phyloP scores from a whole-genome alignment of 169 alveolate genomes.

The Babesia caballi region DNA sequence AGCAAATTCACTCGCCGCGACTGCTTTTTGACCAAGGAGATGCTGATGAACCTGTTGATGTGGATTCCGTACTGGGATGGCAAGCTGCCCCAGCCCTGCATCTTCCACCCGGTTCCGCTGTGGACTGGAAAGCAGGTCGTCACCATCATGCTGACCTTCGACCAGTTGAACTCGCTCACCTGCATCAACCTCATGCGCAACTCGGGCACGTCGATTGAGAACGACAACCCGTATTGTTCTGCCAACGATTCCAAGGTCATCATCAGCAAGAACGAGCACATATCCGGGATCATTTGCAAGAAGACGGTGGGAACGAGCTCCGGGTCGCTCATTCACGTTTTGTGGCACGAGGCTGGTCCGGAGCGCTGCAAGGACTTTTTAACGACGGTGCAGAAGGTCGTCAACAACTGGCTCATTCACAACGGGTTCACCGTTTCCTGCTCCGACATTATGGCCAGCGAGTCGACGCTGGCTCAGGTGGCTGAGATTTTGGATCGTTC shows the following conservation, averaged over 20 bases:
- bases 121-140: conserved; percentile 99
- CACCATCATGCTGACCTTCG: conserved; percentile 91
- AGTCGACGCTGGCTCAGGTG: conserved; percentile 86
- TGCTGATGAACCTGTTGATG: conserved; percentile 90
- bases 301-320: conserved; percentile 96
- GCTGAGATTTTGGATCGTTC: conserved; percentile 83
- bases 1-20: conserved; percentile 94
- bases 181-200: conserved; percentile 59
- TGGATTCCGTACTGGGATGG: conserved; percentile 98
- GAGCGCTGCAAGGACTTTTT: conserved; percentile 92
- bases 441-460: conserved; percentile 95
- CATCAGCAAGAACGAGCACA: conserved; percentile 93
- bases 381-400: conserved; percentile 92
- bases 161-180: conserved; percentile 62
- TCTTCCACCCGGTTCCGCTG: conserved; percentile 93
- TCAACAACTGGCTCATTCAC: conserved; percentile 95
- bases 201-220: conserved; percentile 47
- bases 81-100: conserved; percentile 96
- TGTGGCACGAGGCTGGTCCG: conserved; percentile 98
- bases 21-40: conserved; percentile 91
- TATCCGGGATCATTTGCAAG: conserved; percentile 96
- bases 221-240: conserved; percentile 37
- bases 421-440: conserved; percentile 98
- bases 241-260: conserved; percentile 79
- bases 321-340: conserved; percentile 96